Base-by-base conservation (phyloP, 2,329 filamentous ascomycete genomes). In the Neonectria faginata region DNA sequence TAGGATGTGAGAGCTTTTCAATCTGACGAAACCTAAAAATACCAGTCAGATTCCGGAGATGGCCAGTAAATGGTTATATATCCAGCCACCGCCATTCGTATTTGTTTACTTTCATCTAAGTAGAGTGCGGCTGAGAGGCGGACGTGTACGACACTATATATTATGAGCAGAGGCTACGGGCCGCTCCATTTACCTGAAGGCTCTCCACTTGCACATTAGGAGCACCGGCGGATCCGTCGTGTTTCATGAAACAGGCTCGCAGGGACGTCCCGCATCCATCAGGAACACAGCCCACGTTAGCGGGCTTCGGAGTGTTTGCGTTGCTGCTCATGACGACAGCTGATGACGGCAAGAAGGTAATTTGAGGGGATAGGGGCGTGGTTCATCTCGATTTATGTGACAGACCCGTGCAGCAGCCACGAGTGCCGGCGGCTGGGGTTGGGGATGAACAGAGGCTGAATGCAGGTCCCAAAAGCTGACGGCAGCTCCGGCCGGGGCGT, bases 311-410 rank as follows among this genome's bases (percentile, higher is more conserved):
- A 25, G 57, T 29, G 33, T 42, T 36, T 29, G 12, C 20, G 42
- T 57, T 50, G 31, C 36, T 16, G 25, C 16, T n/a, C 47, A 45
- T 45, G 47, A 31, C 39, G 39, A 52, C 18, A 33, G 12, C 14
- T 29, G 18, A 42, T 31, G 56, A 47, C 36, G 22, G 56, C 12
- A 41, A 57, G 36, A 18, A 41, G 7, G 55, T 50, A 57, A 48
- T 48, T 48, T 53, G 54, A 53, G 60, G 55, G 48, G 48, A 52
- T 36, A 20, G 41, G 54, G 22, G 50, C 33, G 44, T 50, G 44
- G 31, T 63, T 58, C 60, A 63, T 63, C 60, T 55, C 55, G 58
- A 58, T 63, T 36, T 63, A 63, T 63, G 42, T 57, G 60, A 54
- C 55, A 63, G 55, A 54, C 25, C 42, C 50, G 55, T 63, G 60